A percentile compares a stretch with the other conserved stretches of the same genome.
These are phyloP conservation scores for Russula sp. DNA, from an alignment of 768 basidiomycete species.

Conservation along the genomic window DNA sequence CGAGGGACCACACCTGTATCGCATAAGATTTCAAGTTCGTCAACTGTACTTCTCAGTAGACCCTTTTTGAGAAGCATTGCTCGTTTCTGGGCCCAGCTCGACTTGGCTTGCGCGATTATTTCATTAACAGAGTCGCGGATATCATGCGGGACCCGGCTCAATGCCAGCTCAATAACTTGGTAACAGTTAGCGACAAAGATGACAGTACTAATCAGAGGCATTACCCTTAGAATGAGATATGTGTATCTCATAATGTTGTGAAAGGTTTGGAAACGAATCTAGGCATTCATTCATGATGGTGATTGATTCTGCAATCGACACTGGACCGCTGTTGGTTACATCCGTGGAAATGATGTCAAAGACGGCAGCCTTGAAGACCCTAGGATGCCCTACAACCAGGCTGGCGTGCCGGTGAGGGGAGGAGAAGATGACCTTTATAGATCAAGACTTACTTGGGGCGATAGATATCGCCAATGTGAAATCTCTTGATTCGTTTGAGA, in stretches of 20 bases:
- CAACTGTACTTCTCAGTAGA: conserved; percentile 59
- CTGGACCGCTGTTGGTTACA: conserved; percentile 55
- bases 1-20: conserved; percentile 49
- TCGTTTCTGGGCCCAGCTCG: conserved; percentile 64
- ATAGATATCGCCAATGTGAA: conserved; percentile 72
- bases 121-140: conserved; percentile 58
- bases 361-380: conserved; percentile 66
- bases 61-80: conserved; percentile 67
- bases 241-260: conserved; percentile 67
- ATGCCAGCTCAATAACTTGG: conserved; percentile 62
- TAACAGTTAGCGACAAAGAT: conserved; percentile 5
- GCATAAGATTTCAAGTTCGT: conserved; percentile 69
- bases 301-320: conserved; percentile 73
- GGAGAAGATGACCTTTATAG: background rate
- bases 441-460: conserved; percentile 52
- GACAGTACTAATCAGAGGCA: conserved; percentile 33
- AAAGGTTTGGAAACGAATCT: conserved; percentile 67
- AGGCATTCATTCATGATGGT: conserved; percentile 64
- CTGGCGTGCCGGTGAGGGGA: conserved; percentile 38
- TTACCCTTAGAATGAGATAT: conserved; percentile 75
- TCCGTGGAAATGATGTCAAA: conserved; percentile 85
- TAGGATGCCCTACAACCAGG: conserved; percentile 68
- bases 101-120: conserved; percentile 63
- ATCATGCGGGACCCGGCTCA: conserved; percentile 59
- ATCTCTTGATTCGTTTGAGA: conserved; percentile 74